These are phyloP conservation scores for Alternaria brassicicola DNA, from an alignment of 2,329 filamentous ascomycete genomes.

Conservation along the genomic window DNA sequence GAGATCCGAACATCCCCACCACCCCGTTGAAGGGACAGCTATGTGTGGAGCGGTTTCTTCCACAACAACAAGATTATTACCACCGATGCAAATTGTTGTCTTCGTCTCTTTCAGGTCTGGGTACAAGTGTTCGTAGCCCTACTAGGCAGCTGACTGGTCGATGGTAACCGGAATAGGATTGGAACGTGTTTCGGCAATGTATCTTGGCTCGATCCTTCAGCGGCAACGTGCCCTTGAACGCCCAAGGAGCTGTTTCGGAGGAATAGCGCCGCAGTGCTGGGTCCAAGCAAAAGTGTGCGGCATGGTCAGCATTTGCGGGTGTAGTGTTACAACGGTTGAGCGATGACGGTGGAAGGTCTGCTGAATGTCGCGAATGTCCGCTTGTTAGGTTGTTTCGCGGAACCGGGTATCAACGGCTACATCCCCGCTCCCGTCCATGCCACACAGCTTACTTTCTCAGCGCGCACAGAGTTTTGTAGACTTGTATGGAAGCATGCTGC, in stretches of 20 bases:
- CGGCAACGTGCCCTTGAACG: background rate
- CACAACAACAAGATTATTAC: background rate
- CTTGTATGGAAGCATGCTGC: constrained; percentile 5
- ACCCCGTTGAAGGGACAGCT: background rate
- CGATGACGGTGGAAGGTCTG: background rate
- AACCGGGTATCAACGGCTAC: background rate
- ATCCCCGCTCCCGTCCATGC: background rate
- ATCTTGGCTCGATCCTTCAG: background rate
- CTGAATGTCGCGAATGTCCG: background rate
- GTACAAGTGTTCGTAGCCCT: background rate
- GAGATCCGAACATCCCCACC: background rate
- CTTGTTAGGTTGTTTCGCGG: background rate
- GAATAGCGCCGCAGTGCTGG: background rate
- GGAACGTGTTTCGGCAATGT: background rate
- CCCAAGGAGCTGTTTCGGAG: background rate
- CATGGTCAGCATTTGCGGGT: background rate
- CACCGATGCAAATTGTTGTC: background rate
- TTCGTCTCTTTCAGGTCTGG: background rate
- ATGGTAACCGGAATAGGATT: background rate
- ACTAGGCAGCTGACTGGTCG: background rate
- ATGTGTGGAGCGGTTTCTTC: background rate
- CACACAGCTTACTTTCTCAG: background rate
- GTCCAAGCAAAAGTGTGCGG: background rate
- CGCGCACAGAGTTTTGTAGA: background rate
- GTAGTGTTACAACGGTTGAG: background rate